phyloP scores from a whole-genome alignment of 2,329 filamentous ascomycete genomes.

The Botrytis galanthina region DNA sequence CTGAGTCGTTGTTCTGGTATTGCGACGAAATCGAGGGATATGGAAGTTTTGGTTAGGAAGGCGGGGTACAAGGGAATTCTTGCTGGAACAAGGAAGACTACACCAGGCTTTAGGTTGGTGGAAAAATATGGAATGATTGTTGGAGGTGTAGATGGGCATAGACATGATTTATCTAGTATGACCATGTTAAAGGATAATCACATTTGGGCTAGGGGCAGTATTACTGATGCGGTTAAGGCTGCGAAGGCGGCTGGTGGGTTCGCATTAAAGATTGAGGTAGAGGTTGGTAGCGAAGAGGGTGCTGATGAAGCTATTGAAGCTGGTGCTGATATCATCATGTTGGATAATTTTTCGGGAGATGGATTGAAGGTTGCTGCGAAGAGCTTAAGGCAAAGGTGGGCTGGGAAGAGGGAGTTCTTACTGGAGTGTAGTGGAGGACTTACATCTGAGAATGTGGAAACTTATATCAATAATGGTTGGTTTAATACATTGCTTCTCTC shows the following conservation, averaged over 20 bases:
- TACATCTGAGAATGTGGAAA: conserved; percentile 77
- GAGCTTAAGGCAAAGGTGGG: conserved; percentile 78
- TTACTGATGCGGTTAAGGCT: conserved; percentile 79
- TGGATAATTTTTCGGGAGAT: conserved; percentile 88
- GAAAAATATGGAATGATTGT: conserved; percentile 99
- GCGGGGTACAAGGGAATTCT: conserved; percentile 79
- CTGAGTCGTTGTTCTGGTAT: conserved; percentile 89
- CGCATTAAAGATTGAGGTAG: conserved; percentile 91
- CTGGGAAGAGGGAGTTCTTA: conserved; percentile 68
- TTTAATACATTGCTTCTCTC: conserved; percentile 21
- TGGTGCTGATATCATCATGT: conserved; percentile 93
- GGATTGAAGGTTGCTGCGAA: conserved; percentile 72
- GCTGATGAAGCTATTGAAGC: conserved; percentile 88
- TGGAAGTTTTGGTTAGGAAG: conserved; percentile 55
- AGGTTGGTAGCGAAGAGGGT: conserved; percentile 84
- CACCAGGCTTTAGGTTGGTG: conserved; percentile 88
- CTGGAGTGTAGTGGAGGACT: conserved; percentile 92
- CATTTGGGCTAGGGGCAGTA: conserved; percentile 86
- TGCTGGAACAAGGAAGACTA: conserved; percentile 96
- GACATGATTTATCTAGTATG: conserved; percentile 90
- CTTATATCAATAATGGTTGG: conserved; percentile 73
- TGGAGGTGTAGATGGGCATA: conserved; percentile 86
- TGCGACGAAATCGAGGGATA: conserved; percentile 63
- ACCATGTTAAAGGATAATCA: conserved; percentile 99
- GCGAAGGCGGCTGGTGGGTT: conserved; percentile 86